These are phyloP conservation scores for Trichoderma sp. DNA, from an alignment of 2,329 filamentous ascomycete genomes.

Conservation along the genomic window DNA sequence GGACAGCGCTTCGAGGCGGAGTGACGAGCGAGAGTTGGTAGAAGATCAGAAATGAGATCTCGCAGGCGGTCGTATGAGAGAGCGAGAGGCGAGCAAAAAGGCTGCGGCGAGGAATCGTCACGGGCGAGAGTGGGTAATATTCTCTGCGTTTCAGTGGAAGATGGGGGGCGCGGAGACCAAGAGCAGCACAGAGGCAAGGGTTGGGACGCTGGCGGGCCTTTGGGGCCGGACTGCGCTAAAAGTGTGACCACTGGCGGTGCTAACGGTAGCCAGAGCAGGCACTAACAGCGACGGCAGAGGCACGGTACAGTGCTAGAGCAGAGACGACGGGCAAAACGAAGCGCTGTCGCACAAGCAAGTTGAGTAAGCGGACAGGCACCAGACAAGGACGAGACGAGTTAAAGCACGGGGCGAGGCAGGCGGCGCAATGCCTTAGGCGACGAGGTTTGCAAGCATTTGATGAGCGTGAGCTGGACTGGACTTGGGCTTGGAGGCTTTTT, in stretches of 20 bases:
- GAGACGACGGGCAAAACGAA: neutral
- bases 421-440: constrained; percentile 3
- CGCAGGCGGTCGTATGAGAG: constrained; percentile 6
- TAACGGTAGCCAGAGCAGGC: constrained; percentile 4
- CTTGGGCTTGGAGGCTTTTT: neutral
- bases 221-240: constrained; percentile 14
- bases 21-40: neutral
- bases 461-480: neutral
- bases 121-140: constrained; percentile 25
- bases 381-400: neutral
- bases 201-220: constrained; percentile 7
- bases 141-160: constrained; percentile 19
- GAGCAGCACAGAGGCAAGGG: constrained; percentile 11
- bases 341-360: neutral
- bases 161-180: constrained; percentile 2
- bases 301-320: neutral
- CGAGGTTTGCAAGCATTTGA: neutral
- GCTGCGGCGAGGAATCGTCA: constrained; percentile 15
- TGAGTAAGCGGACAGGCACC: neutral
- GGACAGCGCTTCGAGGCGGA: constrained; percentile 5
- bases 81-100: constrained; percentile 6
- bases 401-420: neutral
- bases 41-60: neutral
- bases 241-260: constrained; percentile 21
- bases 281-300: constrained; percentile 6